phyloP scores from a whole-genome alignment of 192 early-diverging fungal species.

The Backusella sp. region DNA sequence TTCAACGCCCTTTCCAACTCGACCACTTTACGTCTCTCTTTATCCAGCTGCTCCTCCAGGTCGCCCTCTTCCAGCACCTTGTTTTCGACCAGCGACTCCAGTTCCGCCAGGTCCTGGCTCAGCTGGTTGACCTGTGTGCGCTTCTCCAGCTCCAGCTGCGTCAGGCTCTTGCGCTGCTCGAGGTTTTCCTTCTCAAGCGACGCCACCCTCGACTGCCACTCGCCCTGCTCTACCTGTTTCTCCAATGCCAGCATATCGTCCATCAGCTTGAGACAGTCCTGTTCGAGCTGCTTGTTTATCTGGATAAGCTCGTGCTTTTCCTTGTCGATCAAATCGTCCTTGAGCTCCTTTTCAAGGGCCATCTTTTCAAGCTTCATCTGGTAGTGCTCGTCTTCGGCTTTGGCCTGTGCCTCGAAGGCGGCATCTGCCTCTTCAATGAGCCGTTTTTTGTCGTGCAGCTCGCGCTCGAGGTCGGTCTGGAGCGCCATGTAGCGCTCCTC shows the following conservation, averaged over 20 bases:
- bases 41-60: conserved; percentile 55
- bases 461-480: conserved; percentile 18
- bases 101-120: conserved; percentile 61
- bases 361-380: conserved; percentile 16
- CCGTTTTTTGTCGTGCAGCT: conserved; percentile 19
- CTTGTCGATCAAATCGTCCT: conserved; percentile 46
- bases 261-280: conserved; percentile 68
- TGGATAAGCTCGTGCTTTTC: conserved; percentile 56
- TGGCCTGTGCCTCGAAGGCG: conserved; percentile 18
- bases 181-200: conserved; percentile 42
- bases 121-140: conserved; percentile 55
- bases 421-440: conserved; percentile 29
- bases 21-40: conserved; percentile 40
- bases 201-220: neutral
- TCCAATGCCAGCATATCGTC: conserved; percentile 71
- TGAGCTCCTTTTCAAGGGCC: conserved; percentile 16
- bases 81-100: conserved; percentile 72
- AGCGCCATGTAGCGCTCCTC: neutral
- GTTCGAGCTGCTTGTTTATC: conserved; percentile 69
- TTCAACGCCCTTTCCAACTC: conserved; percentile 44
- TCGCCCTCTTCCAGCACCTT: conserved; percentile 72
- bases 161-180: conserved; percentile 47
- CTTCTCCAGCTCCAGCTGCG: conserved; percentile 60
- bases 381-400: conserved; percentile 20
- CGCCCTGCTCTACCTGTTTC: conserved; percentile 31